phyloP scores from a whole-genome alignment of 179 eudicot species.

The Silene vulgaris region DNA sequence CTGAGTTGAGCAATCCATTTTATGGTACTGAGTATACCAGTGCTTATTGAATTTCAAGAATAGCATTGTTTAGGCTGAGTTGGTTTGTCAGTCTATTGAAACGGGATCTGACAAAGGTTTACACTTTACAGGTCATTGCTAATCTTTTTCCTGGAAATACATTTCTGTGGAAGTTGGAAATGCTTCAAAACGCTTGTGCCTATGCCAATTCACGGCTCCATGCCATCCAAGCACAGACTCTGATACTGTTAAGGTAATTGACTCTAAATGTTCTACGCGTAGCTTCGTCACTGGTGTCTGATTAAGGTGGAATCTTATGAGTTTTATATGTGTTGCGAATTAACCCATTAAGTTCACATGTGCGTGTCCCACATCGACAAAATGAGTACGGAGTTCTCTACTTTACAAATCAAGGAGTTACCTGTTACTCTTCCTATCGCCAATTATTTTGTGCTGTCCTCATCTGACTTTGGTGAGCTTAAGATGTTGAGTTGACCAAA shows the following conservation, averaged over 20 bases:
- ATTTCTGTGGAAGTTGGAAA: conserved; percentile 53
- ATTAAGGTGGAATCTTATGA: not conserved
- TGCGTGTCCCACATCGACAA: not conserved
- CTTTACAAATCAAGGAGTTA: too few species aligned
- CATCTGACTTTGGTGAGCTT: too few species aligned
- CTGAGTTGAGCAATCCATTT: too few species aligned
- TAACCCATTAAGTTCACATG: too few species aligned
- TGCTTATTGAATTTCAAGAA: not conserved
- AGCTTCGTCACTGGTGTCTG: not conserved
- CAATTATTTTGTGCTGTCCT: too few species aligned
- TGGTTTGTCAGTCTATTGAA: conserved; percentile 5
- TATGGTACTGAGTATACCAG: not conserved
- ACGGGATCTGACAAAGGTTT: conserved; percentile 12
- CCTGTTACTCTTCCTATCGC: too few species aligned
- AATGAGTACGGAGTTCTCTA: not conserved
- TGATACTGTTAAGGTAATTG: conserved; percentile 49
- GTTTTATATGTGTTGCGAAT: not conserved
- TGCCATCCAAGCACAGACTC: conserved; percentile 54
- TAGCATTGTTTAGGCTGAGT: not conserved
- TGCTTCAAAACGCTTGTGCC: conserved; percentile 50
- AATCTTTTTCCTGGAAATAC: conserved; percentile 39
- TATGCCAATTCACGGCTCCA: conserved; percentile 59
- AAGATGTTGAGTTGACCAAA: too few species aligned
- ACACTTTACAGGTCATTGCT: conserved; percentile 45
- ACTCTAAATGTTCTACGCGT: not conserved